Conservation (phyloP, 2,329 filamentous ascomycete genomes). For the Aspergillus floridensis region DNA sequence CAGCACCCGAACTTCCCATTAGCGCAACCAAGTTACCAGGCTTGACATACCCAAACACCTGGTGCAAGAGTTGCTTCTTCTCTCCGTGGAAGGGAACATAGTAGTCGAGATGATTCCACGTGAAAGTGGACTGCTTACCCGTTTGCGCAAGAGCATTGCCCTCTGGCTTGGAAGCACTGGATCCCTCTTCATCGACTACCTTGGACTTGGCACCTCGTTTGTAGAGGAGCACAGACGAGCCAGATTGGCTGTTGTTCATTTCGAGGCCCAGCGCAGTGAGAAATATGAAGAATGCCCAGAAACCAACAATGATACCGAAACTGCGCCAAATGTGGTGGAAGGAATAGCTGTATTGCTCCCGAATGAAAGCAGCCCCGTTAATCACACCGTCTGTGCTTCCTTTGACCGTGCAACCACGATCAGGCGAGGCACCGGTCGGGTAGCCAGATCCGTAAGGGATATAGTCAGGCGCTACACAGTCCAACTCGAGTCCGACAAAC, state of each 20-base stretch:
- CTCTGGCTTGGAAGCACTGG: not conserved
- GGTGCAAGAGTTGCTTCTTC: conserved; percentile 52
- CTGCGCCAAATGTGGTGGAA: conserved; percentile 63
- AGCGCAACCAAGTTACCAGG: conserved; percentile 73
- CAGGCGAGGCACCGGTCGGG: conserved; percentile 16
- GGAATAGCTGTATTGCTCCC: conserved; percentile 53
- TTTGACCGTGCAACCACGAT: conserved; percentile 32
- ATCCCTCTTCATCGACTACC: conserved; percentile 3
- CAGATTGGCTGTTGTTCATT: conserved; percentile 39
- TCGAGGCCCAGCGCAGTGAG: conserved; percentile 75
- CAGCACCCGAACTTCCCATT: conserved; percentile 79
- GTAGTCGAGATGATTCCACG: conserved; percentile 82
- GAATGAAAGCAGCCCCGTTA: conserved; percentile 54
- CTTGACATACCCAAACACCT: conserved; percentile 68
- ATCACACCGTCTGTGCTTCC: conserved; percentile 38
- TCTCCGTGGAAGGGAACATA: conserved; percentile 49
- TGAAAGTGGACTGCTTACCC: conserved; percentile 67
- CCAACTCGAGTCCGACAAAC: conserved; percentile 56
- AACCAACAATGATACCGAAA: conserved; percentile 71
- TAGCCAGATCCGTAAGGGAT: conserved; percentile 49
- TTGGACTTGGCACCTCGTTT: conserved; percentile 32
- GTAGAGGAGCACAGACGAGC: conserved; percentile 34
- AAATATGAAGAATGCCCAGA: conserved; percentile 72
- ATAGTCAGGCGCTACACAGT: conserved; percentile 51
- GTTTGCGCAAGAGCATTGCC: conserved; percentile 44